These are phyloP conservation scores for Leucosporidium scottii DNA, from an alignment of 768 basidiomycete genomes.

Conservation along the genomic window DNA sequence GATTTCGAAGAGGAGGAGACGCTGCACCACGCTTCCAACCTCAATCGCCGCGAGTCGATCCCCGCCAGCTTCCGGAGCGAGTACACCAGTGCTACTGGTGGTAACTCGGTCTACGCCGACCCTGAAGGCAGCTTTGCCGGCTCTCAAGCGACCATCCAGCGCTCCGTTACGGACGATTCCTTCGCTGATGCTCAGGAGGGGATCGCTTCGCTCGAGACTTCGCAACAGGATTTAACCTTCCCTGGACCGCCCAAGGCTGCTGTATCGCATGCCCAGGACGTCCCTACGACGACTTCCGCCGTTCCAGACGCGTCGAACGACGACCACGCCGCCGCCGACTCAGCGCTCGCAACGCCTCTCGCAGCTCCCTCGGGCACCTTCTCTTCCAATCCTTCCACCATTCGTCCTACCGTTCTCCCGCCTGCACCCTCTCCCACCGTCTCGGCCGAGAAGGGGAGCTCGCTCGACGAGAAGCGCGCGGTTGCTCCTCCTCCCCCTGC, in stretches of 20 bases:
- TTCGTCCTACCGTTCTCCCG: not conserved
- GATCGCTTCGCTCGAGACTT: not conserved
- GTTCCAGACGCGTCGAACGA: not conserved
- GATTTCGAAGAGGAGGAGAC: no score
- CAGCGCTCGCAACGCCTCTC: not conserved
- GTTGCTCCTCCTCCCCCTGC: no score
- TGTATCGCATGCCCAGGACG: not conserved
- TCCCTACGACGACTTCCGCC: not conserved
- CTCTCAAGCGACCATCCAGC: not conserved
- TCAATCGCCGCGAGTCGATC: not conserved
- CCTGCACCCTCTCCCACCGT: not conserved
- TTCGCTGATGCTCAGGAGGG: not conserved
- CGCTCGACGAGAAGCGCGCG: not conserved
- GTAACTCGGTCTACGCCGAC: conserved; percentile 3
- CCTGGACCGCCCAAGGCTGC: not conserved
- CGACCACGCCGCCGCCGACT: not conserved
- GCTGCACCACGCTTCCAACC: no score
- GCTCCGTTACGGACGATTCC: not conserved
- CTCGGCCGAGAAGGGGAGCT: not conserved
- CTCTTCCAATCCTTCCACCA: not conserved
- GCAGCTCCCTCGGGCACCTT: not conserved
- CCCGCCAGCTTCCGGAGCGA: not conserved
- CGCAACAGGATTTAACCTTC: not conserved
- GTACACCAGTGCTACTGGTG: not conserved
- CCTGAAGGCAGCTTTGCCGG: not conserved